These are phyloP conservation scores for Pichia norvegensis DNA, from an alignment of 1,139 yeast species.

Conservation along the genomic window DNA sequence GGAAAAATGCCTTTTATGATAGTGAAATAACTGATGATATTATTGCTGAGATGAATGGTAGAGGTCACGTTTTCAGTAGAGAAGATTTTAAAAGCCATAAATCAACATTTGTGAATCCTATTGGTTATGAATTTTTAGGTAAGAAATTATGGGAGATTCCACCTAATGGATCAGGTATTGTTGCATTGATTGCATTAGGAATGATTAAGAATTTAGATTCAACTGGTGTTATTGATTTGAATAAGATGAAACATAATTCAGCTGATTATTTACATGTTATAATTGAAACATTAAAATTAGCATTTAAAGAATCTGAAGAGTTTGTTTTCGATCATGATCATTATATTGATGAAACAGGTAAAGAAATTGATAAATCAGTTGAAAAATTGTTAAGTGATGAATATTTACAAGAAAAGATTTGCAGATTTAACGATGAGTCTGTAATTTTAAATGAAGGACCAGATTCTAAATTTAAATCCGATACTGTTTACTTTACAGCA, in stretches of 20 bases:
- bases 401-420: constrained; percentile 45
- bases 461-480: constrained; percentile 56
- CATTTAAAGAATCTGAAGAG: constrained; percentile 72
- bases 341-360: constrained; percentile 21
- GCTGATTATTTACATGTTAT: constrained; percentile 61
- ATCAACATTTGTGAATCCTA: constrained; percentile 57
- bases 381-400: constrained; percentile 33
- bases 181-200: constrained; percentile 64
- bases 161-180: constrained; percentile 76
- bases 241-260: constrained; percentile 54
- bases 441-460: constrained; percentile 44
- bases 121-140: constrained; percentile 40
- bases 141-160: constrained; percentile 67
- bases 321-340: constrained; percentile 57
- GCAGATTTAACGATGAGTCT: constrained; percentile 35
- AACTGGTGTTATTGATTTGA: constrained; percentile 38
- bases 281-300: constrained; percentile 63
- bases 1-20: constrained; percentile 59
- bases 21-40: constrained; percentile 65
- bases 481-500: constrained; percentile 69
- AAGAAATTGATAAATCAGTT: constrained; percentile 26
- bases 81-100: constrained; percentile 52
- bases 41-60: constrained; percentile 41
- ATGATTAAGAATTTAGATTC: constrained; percentile 50
- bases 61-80: constrained; percentile 49